Evolutionary conservation across 345 rosid genomes (phyloP), one percentile per base, ranked within the genome.

Genomic region (Salix exigua): DNA sequence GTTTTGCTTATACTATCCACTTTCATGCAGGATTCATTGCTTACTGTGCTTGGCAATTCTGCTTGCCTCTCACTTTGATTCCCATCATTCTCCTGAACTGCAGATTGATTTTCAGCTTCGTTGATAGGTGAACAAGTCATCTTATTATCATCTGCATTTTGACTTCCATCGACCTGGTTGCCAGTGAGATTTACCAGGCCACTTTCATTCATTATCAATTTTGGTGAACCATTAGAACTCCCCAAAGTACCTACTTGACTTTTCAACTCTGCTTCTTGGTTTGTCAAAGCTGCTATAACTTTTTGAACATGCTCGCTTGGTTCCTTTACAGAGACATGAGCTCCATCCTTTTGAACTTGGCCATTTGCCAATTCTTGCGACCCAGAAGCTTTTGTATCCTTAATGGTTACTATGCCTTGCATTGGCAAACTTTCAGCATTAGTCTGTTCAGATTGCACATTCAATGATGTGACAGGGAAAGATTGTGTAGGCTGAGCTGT

Each of bases 401-500:
- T 77, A 1, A 48, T 77, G 73, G 73, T 58, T 61, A 72, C 81
- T 35, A 55, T 68, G 63, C 72, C 86, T 76, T 82, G 85, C 76
- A 81, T 86, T 42, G 58, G 67, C 35, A 76, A 69, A 61, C 66
- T 72, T 73, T 80, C 80, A 50, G 87, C 66, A 77, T 58, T 82
- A 61, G 75, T 69, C 55, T 78, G 87, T 66, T 72, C 78, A 25
- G 84, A 73, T 63, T 68, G 75, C 46, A 44, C 55, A 75, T 70
- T 83, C 66, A 76, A 71, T 26, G 79, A 78, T 58, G 83, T 19
- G 23, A 68, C 31, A 71, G 88, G 71, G 77, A 77, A 53, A 62
- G 77, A 64, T 76, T 87, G 71, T 69, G 78, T 65, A 33, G 67
- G 75, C 76, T 72, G 91, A 70, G 79, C 62, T 58, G 72, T 77